phyloP scores from a whole-genome alignment of 768 basidiomycete genomes.

The Calocera cornea region DNA sequence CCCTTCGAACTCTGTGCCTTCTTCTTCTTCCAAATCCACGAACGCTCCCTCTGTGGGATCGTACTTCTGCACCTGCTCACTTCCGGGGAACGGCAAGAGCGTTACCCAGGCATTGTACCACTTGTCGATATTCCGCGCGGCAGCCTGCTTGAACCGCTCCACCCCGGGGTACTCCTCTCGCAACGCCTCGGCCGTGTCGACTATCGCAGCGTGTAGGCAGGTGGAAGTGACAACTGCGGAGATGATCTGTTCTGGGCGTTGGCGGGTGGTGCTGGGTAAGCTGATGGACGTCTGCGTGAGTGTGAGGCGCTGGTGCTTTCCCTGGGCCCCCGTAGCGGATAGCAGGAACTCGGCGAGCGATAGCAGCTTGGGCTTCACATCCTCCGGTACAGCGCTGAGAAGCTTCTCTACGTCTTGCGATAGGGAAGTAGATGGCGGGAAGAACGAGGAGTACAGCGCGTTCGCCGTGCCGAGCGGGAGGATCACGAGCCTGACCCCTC shows the following conservation, averaged over 20 bases:
- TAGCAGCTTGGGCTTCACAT: conserved; percentile 7
- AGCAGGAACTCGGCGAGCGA: not conserved
- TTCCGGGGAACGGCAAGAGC: conserved; percentile 36
- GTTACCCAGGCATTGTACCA: conserved; percentile 54
- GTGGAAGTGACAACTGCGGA: conserved; percentile 83
- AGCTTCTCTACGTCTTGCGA: not conserved
- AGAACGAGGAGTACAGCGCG: conserved; percentile 70
- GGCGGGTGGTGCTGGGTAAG: conserved; percentile 22
- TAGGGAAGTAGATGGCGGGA: conserved; percentile 33
- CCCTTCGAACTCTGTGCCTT: conserved; percentile 41
- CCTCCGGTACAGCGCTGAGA: conserved; percentile 6
- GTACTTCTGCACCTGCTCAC: conserved; percentile 42
- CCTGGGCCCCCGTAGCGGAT: not conserved
- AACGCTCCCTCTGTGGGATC: conserved; percentile 40
- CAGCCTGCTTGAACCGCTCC: conserved; percentile 81
- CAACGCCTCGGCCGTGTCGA: conserved; percentile 67
- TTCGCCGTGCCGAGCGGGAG: conserved; percentile 81
- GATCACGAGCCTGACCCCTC: conserved; percentile 39
- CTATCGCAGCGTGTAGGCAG: conserved; percentile 69
- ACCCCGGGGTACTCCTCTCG: conserved; percentile 56
- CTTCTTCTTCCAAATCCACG: conserved; percentile 27
- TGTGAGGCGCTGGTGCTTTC: conserved; percentile 29
- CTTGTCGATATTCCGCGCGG: conserved; percentile 51
- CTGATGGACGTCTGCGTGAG: conserved; percentile 36
- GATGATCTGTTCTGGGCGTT: conserved; percentile 21